Conservation (phyloP, 331 rosid genomes). For the Pyrus hybrid region DNA sequence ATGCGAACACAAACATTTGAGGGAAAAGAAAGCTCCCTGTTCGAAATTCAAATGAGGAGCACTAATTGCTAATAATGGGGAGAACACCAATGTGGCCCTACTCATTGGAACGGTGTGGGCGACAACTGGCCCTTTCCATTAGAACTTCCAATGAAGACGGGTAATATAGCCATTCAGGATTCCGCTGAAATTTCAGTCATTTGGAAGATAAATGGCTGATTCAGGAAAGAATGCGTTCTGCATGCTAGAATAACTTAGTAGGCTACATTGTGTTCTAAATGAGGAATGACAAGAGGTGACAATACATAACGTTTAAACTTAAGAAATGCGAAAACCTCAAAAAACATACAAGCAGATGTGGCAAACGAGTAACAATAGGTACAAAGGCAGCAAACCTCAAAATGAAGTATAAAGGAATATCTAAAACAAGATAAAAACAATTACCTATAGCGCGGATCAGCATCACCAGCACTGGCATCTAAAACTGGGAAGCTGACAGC, state of each 20-base stretch:
- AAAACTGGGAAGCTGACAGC: conserved; percentile 26
- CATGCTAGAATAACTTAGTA: not conserved
- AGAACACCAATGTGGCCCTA: not conserved
- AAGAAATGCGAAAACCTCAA: not conserved
- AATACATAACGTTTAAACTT: not conserved
- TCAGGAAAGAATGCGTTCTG: not conserved
- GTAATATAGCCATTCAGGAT: not conserved
- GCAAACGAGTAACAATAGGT: too few species aligned
- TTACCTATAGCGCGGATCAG: conserved; percentile 36
- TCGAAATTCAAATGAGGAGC: not conserved
- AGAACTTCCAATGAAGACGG: not conserved
- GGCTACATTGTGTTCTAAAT: not conserved
- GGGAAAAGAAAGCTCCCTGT: not conserved
- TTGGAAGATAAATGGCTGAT: not conserved
- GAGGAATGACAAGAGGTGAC: not conserved
- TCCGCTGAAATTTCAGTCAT: not conserved
- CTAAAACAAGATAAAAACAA: not conserved
- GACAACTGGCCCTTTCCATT: not conserved
- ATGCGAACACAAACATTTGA: not conserved
- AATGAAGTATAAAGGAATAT: not conserved
- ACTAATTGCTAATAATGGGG: not conserved
- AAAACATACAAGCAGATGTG: not conserved
- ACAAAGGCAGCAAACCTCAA: not conserved
- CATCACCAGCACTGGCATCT: conserved; percentile 21
- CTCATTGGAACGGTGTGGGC: not conserved